A percentile compares a stretch with the other conserved stretches of the same genome.
Conservation (phyloP, 1,284 basidiomycete genomes). For the Ustilago sp. region DNA sequence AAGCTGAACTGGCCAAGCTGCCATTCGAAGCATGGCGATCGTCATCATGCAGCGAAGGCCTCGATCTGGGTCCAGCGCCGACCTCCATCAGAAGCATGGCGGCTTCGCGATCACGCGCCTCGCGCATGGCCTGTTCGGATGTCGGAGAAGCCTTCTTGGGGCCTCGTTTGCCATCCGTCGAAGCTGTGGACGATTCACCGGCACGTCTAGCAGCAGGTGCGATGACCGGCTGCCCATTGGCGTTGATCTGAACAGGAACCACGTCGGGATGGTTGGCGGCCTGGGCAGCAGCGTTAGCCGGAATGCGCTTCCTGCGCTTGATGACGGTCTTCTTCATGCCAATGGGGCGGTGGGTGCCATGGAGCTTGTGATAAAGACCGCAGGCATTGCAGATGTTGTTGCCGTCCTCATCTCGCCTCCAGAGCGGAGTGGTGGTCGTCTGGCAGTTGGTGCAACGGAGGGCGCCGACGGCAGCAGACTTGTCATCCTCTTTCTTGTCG, state of each 20-base stretch:
- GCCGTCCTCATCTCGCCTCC: slow-evolving; percentile 89
- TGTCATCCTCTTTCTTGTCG: slow-evolving; percentile 41
- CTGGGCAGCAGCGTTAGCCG: slow-evolving; percentile 45
- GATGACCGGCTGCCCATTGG: slow-evolving; percentile 47
- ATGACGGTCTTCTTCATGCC: slow-evolving; percentile 99
- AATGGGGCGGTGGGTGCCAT: slow-evolving; percentile 94
- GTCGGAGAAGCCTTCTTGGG: slow-evolving; percentile 32
- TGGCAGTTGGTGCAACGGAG: slow-evolving; percentile 83
- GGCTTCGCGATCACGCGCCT: slow-evolving; percentile 64
- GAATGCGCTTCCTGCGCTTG: slow-evolving; percentile 93
- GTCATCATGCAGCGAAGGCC: slow-evolving; percentile 31
- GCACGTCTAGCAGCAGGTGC: slow-evolving; percentile 40
- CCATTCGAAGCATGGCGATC: slow-evolving; percentile 21
- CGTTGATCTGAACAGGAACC: slow-evolving; percentile 45
- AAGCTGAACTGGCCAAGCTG: slow-evolving; percentile 17
- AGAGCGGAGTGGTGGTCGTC: slow-evolving; percentile 87
- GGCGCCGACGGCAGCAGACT: slow-evolving; percentile 46
- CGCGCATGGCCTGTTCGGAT: slow-evolving; percentile 49
- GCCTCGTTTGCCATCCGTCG: slow-evolving; percentile 29
- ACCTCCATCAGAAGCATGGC: slow-evolving; percentile 68
- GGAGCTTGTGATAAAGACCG: slow-evolving; percentile 91
- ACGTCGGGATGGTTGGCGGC: slow-evolving; percentile 42
- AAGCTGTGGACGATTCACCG: slow-evolving; percentile 16
- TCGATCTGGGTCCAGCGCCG: slow-evolving; percentile 41
- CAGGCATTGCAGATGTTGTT: slow-evolving; percentile 91